Percentiles rank a stretch among this genome's conserved stretches.
phyloP scores from a whole-genome alignment of 139 green algal genomes.

The Pleodorina starrii region DNA sequence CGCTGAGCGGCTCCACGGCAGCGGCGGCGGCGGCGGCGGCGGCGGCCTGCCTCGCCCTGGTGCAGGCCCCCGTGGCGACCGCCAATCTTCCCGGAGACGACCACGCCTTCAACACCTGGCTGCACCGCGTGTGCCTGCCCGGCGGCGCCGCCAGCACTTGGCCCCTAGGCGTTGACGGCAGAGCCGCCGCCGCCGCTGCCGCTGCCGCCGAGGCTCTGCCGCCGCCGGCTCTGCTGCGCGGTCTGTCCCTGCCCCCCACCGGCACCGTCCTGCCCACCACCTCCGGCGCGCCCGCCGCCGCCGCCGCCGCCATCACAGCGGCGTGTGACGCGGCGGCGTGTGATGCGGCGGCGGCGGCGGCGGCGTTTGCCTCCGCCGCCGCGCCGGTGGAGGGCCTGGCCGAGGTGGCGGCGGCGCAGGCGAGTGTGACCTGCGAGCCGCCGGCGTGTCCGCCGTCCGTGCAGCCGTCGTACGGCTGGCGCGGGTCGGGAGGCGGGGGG shows the following conservation, averaged over 20 bases:
- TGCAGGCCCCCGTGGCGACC: neutral
- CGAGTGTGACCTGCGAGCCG: no score
- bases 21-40: neutral
- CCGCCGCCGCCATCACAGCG: no score
- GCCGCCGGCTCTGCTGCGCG: no score
- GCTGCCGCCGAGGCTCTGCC: neutral
- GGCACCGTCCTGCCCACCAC: no score
- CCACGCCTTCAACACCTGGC: neutral
- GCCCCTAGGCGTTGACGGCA: neutral
- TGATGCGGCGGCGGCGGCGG: no score
- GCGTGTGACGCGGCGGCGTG: no score
- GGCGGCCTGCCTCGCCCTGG: no score
- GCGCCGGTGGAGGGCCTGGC: no score
- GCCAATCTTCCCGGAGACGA: constrained; percentile 1
- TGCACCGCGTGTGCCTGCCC: neutral
- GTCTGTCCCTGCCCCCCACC: neutral
- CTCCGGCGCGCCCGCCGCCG: no score
- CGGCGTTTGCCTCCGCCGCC: no score
- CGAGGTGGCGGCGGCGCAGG: no score
- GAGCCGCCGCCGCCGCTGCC: neutral
- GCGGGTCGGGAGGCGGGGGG: neutral
- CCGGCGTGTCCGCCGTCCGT: no score
- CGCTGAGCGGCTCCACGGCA: neutral
- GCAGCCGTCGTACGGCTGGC: neutral
- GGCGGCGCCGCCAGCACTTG: neutral